Evolutionary conservation across 805 yeast genomes (phyloP).

Genomic region (Saccharomycopsis guyanensis): DNA sequence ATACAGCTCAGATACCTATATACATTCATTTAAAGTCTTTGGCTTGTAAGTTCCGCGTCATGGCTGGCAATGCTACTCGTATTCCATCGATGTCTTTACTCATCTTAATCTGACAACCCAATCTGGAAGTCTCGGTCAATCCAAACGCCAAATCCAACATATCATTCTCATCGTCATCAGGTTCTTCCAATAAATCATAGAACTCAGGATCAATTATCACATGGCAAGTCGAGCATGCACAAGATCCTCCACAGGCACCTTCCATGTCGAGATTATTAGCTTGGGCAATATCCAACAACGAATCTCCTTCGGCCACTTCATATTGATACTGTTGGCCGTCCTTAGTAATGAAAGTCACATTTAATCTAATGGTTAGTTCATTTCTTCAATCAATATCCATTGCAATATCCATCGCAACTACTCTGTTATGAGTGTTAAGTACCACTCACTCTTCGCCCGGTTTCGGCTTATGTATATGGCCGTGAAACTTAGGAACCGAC

Average conservation of each 20-base stretch:
- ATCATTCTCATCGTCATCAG: slow-evolving; percentile 96
- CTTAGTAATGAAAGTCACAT: slow-evolving; percentile 82
- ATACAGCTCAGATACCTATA: too few species aligned
- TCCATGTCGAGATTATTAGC: slow-evolving; percentile 92
- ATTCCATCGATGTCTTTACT: slow-evolving; percentile 85
- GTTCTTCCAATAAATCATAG: slow-evolving; percentile 88
- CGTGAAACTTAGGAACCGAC: slow-evolving; percentile 41
- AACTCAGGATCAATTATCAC: slow-evolving; percentile 92
- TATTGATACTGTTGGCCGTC: slow-evolving; percentile 77
- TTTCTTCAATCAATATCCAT: background rate
- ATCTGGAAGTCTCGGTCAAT: slow-evolving; percentile 88
- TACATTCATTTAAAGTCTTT: slow-evolving; percentile 62
- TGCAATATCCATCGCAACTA: background rate
- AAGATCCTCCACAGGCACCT: slow-evolving; percentile 98
- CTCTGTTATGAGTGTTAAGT: background rate
- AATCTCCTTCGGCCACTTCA: slow-evolving; percentile 91
- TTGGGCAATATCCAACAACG: slow-evolving; percentile 89
- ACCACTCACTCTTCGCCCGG: slow-evolving; percentile 76
- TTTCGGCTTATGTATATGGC: slow-evolving; percentile 83
- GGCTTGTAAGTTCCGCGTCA: slow-evolving; percentile 87
- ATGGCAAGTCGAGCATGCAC: slow-evolving; percentile 98
- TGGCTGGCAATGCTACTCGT: slow-evolving; percentile 91
- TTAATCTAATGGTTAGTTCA: slow-evolving; percentile 30
- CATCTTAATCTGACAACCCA: slow-evolving; percentile 93
- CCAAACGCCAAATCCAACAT: slow-evolving; percentile 98